A percentile compares a stretch with the other conserved stretches of the same genome.
phyloP scores from a whole-genome alignment of 805 yeast genomes.

The Citeromyces matritensis region DNA sequence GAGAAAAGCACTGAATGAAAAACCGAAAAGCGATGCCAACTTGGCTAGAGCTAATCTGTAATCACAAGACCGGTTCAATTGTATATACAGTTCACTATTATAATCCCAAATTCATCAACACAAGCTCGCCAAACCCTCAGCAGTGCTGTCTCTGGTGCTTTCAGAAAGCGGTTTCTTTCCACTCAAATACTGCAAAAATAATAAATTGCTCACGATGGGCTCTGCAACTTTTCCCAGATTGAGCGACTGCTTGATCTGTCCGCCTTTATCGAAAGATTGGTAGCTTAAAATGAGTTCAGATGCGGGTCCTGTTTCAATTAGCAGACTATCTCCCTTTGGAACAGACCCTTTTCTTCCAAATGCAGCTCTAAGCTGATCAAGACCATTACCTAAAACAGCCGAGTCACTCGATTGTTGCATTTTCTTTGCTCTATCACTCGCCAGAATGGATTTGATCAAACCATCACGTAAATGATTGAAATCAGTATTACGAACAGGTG shows the following conservation, averaged over 20 bases:
- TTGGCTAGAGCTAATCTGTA: too few species aligned
- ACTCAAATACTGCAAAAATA: slow-evolving; percentile 64
- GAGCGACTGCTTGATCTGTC: slow-evolving; percentile 11
- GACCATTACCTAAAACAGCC: slow-evolving; percentile 33
- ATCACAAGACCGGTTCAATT: too few species aligned
- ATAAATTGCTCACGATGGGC: slow-evolving; percentile 48
- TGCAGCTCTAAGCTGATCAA: slow-evolving; percentile 47
- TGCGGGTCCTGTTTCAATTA: slow-evolving; percentile 33
- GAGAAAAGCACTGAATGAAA: too few species aligned
- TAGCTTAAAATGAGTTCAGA: slow-evolving; percentile 32
- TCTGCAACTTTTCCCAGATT: slow-evolving; percentile 45
- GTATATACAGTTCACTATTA: too few species aligned
- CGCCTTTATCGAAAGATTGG: slow-evolving; percentile 20
- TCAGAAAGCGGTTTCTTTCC: slow-evolving; percentile 54
- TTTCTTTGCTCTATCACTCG: slow-evolving; percentile 43
- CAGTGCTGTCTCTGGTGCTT: slow-evolving; percentile 27
- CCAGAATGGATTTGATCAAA: slow-evolving; percentile 62
- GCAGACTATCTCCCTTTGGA: slow-evolving; percentile 55
- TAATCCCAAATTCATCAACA: too few species aligned
- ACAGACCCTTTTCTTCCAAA: slow-evolving; percentile 54
- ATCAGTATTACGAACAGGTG: slow-evolving; percentile 85
- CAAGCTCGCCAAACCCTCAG: slow-evolving; percentile 14
- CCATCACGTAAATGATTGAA: slow-evolving; percentile 86
- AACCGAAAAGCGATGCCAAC: too few species aligned
- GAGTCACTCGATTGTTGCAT: slow-evolving; percentile 22